phyloP scores from a whole-genome alignment of 345 rosid species.

The Salix dunnii region DNA sequence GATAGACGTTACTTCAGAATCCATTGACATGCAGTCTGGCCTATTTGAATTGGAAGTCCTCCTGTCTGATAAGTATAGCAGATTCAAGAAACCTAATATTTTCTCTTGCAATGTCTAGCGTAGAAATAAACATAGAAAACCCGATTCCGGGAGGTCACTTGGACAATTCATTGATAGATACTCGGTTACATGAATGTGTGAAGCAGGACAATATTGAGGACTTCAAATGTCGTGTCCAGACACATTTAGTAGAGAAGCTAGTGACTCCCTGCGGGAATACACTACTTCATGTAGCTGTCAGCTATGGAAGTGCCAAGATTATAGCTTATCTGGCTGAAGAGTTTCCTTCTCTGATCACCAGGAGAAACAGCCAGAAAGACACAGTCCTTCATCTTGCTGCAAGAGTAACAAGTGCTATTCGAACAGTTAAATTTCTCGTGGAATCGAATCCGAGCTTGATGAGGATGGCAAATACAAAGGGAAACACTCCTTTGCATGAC shows the following conservation, averaged over 20 bases:
- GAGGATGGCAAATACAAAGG: neutral
- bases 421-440: neutral
- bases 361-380: neutral
- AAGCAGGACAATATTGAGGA: neutral
- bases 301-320: neutral
- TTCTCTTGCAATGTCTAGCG: neutral
- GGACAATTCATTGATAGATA: neutral
- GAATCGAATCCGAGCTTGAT: neutral
- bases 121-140: neutral
- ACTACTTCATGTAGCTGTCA: neutral
- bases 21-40: neutral
- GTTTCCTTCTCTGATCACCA: neutral
- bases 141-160: too few relatives aligned
- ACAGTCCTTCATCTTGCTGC: neutral
- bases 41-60: neutral
- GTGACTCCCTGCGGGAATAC: neutral
- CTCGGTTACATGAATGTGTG: neutral
- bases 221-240: neutral
- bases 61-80: too few relatives aligned
- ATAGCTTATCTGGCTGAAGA: neutral
- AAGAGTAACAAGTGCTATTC: neutral
- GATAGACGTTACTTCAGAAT: neutral
- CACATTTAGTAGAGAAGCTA: neutral
- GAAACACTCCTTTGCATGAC: constrained; percentile 4
- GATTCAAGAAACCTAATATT: too few relatives aligned